These are phyloP conservation scores for Thuja plicata DNA, from an alignment of 83 land plant species.

Conservation along the genomic window DNA sequence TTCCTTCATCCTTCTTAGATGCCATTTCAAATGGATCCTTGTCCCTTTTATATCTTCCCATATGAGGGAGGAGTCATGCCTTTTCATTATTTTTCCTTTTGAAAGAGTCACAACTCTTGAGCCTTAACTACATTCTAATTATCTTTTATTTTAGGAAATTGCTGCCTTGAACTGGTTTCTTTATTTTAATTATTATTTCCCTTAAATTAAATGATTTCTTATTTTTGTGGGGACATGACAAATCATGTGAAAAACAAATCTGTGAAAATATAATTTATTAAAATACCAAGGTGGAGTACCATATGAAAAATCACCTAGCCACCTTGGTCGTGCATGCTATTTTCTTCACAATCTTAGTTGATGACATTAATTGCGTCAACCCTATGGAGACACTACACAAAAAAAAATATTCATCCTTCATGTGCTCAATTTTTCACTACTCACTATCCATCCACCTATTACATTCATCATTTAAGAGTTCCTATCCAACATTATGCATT, in stretches of 20 bases:
- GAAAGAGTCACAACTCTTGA: too few species aligned
- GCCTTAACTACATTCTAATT: too few species aligned
- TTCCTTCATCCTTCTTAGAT: too few species aligned
- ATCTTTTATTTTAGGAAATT: too few species aligned
- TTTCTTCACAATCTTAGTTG: not conserved
- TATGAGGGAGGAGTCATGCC: too few species aligned
- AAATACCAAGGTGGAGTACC: not conserved
- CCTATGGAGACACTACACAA: not conserved
- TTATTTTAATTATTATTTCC: too few species aligned
- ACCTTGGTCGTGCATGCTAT: not conserved
- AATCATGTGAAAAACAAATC: not conserved
- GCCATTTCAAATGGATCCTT: too few species aligned
- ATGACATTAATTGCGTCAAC: not conserved
- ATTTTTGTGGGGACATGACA: too few species aligned
- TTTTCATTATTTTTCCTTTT: too few species aligned
- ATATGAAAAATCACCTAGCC: not conserved
- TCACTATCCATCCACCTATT: not conserved
- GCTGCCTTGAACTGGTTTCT: too few species aligned
- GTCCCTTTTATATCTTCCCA: too few species aligned
- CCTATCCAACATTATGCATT: not conserved
- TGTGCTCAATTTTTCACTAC: not conserved
- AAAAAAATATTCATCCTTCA: not conserved
- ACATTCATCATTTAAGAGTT: not conserved
- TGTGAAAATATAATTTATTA: not conserved
- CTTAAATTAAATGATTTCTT: too few species aligned